These are phyloP conservation scores for Amesomyces nigricolor DNA, from an alignment of 2,329 filamentous ascomycete species.

Conservation along the genomic window DNA sequence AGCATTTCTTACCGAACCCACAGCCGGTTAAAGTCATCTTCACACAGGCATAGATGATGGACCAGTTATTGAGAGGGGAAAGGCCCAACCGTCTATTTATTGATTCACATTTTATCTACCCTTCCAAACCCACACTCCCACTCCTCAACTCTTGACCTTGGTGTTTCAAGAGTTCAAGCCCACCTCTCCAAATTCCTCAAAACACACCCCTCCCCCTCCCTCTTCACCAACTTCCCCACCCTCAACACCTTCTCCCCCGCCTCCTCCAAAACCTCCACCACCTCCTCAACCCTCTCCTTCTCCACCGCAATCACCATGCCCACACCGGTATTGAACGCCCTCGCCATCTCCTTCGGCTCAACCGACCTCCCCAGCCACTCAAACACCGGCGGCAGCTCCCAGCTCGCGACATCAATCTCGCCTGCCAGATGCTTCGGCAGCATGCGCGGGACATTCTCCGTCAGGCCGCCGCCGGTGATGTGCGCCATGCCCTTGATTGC, in stretches of 20 bases:
- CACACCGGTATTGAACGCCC: constrained; percentile 90
- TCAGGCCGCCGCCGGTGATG: constrained; percentile 89
- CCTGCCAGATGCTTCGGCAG: constrained; percentile 73
- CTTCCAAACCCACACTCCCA: background rate
- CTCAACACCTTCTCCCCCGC: constrained; percentile 71
- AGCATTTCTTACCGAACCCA: too few relatives aligned
- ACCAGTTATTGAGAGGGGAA: too few relatives aligned
- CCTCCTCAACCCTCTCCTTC: constrained; percentile 54
- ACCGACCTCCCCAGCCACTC: constrained; percentile 76
- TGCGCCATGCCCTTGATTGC: constrained; percentile 90
- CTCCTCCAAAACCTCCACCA: constrained; percentile 54
- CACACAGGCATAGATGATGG: too few relatives aligned
- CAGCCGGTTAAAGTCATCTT: too few relatives aligned
- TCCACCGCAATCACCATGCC: constrained; percentile 89
- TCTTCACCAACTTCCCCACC: constrained; percentile 65
- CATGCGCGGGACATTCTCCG: constrained; percentile 94
- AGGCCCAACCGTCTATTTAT: background rate
- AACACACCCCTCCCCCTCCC: constrained; percentile 54
- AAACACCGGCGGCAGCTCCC: constrained; percentile 75
- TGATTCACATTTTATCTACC: background rate
- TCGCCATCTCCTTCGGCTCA: constrained; percentile 70
- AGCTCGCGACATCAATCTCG: constrained; percentile 70
- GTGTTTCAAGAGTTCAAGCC: constrained; percentile 26
- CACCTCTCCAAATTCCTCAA: constrained; percentile 51
- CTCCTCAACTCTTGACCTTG: too few relatives aligned